These are phyloP conservation scores for Tirmania nivea DNA, from an alignment of 495 filamentous ascomycete species.

Conservation along the genomic window DNA sequence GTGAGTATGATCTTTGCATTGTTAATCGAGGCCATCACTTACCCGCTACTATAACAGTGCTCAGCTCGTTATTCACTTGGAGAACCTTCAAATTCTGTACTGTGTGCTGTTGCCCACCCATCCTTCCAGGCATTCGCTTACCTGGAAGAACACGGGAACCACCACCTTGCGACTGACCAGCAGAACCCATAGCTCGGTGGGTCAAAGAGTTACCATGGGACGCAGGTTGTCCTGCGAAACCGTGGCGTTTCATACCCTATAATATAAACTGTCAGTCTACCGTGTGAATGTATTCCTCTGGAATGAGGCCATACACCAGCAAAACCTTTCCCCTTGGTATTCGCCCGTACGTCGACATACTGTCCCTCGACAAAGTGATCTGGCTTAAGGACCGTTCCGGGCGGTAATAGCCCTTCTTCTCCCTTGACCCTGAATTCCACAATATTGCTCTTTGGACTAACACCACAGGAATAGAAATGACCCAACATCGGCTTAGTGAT, in stretches of 20 bases:
- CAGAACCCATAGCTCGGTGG: constrained; percentile 73
- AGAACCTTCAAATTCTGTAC: constrained; percentile 77
- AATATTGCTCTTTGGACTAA: constrained; percentile 61
- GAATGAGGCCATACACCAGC: constrained; percentile 32
- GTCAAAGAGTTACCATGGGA: constrained; percentile 85
- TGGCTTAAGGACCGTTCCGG: constrained; percentile 53
- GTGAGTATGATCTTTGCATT: not conserved
- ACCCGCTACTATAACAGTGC: constrained; percentile 74
- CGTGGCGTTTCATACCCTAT: constrained; percentile 78
- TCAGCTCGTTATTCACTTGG: constrained; percentile 62
- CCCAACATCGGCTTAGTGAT: constrained; percentile 60
- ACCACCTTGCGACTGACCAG: constrained; percentile 69
- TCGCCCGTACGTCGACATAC: constrained; percentile 64
- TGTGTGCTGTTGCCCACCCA: constrained; percentile 73
- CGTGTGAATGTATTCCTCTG: not conserved
- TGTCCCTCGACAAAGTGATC: constrained; percentile 80
- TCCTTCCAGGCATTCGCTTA: constrained; percentile 91
- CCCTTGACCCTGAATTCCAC: constrained; percentile 68
- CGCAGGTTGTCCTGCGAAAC: constrained; percentile 69
- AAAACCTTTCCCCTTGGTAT: constrained; percentile 71
- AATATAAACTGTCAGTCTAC: not conserved
- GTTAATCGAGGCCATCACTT: constrained; percentile 8
- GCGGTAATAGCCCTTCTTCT: constrained; percentile 42
- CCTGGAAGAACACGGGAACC: constrained; percentile 82
- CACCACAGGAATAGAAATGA: constrained; percentile 54